phyloP scores from a whole-genome alignment of 2,329 filamentous ascomycete genomes.

The Lecanosticta acicola region DNA sequence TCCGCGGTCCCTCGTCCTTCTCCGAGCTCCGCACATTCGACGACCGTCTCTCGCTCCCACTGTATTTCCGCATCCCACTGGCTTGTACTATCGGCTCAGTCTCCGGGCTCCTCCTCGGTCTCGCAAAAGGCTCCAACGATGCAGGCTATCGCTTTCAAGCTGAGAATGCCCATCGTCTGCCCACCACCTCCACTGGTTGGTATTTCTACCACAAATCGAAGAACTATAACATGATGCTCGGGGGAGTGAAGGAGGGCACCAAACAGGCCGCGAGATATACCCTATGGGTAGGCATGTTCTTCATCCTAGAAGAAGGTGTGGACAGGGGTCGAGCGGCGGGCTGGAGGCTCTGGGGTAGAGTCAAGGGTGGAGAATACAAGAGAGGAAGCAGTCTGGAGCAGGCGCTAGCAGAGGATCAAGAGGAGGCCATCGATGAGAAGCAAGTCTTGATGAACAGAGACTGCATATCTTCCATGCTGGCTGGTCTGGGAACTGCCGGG shows the following conservation, averaged over 20 bases:
- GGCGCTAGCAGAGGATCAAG: conserved; percentile 26
- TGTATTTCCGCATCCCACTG: conserved; percentile 29
- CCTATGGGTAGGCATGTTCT: conserved; percentile 69
- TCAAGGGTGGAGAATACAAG: conserved; percentile 2
- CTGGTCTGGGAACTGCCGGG: conserved; percentile 78
- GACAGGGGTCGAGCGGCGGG: conserved; percentile 68
- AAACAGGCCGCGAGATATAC: conserved; percentile 66
- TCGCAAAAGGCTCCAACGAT: conserved; percentile 29
- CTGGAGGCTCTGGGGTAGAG: conserved; percentile 37
- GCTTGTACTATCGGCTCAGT: conserved; percentile 22
- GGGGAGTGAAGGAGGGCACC: conserved; percentile 71
- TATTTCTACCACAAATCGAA: conserved; percentile 99
- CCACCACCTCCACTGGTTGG: conserved; percentile 77
- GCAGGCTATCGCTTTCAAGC: conserved; percentile 76
- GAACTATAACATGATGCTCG: conserved; percentile 79
- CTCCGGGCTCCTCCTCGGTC: conserved; percentile 30
- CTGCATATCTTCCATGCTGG: conserved; percentile 72
- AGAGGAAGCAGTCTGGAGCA: conserved; percentile 30
- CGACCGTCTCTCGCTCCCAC: conserved; percentile 31
- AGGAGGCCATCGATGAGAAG: conserved; percentile 32
- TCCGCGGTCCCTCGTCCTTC: neutral
- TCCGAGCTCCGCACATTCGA: conserved; percentile 10
- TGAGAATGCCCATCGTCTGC: conserved; percentile 92
- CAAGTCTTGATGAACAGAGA: conserved; percentile 52
- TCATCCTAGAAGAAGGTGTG: conserved; percentile 77